Evolutionary conservation across 2,329 filamentous ascomycete species (phyloP).

Genomic region (Chrysoporthe deuterocubensis): DNA sequence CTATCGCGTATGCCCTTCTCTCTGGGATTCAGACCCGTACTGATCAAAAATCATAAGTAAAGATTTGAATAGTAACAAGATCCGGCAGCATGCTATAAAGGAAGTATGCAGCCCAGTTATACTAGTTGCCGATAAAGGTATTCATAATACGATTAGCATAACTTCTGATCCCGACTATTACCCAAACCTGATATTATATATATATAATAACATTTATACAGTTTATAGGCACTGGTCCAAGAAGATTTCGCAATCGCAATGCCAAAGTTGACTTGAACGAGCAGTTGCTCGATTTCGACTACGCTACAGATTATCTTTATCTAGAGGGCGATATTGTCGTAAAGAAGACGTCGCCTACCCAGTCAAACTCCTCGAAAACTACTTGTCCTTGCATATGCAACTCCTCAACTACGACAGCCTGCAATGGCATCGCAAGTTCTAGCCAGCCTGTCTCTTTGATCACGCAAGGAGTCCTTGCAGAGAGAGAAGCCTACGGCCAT

Average conservation of each 20-base stretch:
- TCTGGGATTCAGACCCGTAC: background rate
- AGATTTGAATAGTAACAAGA: background rate
- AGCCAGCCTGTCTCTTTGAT: conserved; percentile 22
- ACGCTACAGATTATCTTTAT: background rate
- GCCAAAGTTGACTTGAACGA: conserved; percentile 12
- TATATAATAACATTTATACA: conserved; percentile 11
- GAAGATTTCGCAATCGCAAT: conserved; percentile 5
- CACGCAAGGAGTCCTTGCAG: conserved; percentile 22
- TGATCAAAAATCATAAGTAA: conserved; percentile 1
- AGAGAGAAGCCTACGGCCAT: conserved; percentile 13
- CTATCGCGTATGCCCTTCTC: background rate
- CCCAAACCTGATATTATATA: background rate
- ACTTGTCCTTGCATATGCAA: conserved; percentile 6
- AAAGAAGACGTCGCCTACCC: too few species aligned
- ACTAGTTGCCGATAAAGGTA: conserved; percentile 1
- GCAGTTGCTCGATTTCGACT: conserved; percentile 6
- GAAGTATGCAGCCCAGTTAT: conserved; percentile 11
- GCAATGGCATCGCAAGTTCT: conserved; percentile 15
- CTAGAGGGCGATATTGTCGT: background rate
- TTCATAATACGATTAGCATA: background rate
- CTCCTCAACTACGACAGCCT: conserved; percentile 18
- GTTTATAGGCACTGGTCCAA: background rate
- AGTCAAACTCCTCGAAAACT: background rate
- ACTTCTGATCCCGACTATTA: conserved; percentile 12
- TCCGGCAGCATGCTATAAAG: background rate